phyloP scores from a whole-genome alignment of 1,284 basidiomycete species.

The Fistulinella staudtii region DNA sequence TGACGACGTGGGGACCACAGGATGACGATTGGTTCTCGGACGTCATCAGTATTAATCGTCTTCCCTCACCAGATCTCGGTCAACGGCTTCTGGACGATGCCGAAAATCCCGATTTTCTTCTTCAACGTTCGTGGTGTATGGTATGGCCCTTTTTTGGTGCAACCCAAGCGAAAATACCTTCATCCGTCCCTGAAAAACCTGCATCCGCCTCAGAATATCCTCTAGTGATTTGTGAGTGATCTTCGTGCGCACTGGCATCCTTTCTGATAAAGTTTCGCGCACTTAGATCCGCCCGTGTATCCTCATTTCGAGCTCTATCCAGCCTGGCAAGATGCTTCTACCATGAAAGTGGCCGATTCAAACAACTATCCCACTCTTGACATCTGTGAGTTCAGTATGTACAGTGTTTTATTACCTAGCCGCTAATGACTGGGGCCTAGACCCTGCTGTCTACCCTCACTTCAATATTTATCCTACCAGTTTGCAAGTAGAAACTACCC shows the following conservation, averaged over 20 bases:
- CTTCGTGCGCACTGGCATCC: background rate
- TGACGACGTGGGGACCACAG: conserved; percentile 33
- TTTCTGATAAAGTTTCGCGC: conserved; percentile 7
- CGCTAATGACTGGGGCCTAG: conserved; percentile 12
- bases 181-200: too few relatives aligned
- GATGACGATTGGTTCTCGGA: conserved; percentile 21
- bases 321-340: conserved; percentile 4
- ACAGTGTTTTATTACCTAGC: background rate
- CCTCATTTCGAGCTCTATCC: conserved; percentile 48
- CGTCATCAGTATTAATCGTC: conserved; percentile 7
- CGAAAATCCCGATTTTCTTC: background rate
- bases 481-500: conserved; percentile 5
- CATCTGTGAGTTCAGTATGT: conserved; percentile 20
- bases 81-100: conserved; percentile 41
- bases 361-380: conserved; percentile 15
- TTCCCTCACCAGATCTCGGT: conserved; percentile 35
- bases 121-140: too few relatives aligned
- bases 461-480: conserved; percentile 29
- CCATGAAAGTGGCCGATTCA: background rate
- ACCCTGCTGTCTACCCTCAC: conserved; percentile 29
- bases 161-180: too few relatives aligned
- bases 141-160: too few relatives aligned
- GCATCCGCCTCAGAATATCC: conserved; percentile 28
- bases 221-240: conserved; percentile 35
- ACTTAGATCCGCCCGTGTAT: conserved; percentile 39